These are phyloP conservation scores for Ilyonectria destructans DNA, from an alignment of 2,329 filamentous ascomycete species.

Conservation along the genomic window DNA sequence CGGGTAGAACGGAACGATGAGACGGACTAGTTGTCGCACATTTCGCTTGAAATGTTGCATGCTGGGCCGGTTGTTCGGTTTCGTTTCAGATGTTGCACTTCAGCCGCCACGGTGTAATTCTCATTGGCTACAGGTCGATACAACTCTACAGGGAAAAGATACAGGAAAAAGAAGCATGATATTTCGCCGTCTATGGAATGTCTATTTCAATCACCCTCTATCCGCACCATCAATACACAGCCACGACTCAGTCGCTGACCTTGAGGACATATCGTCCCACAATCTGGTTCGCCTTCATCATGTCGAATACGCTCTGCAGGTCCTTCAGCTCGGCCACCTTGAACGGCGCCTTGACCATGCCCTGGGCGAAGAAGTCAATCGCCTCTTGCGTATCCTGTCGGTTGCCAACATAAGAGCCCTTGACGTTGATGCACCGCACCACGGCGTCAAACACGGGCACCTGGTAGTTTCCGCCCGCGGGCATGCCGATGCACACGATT, in stretches of 20 bases:
- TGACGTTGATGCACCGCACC: conserved; percentile 29
- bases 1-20: background rate
- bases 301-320: conserved; percentile 19
- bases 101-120: too few relatives aligned
- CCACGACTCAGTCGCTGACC: conserved; percentile 17
- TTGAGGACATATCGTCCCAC: conserved; percentile 29
- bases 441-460: conserved; percentile 29
- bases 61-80: too few relatives aligned
- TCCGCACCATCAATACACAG: background rate
- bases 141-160: too few relatives aligned
- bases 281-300: conserved; percentile 28
- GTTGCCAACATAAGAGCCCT: conserved; percentile 29
- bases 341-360: conserved; percentile 26
- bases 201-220: background rate
- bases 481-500: conserved; percentile 28
- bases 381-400: conserved; percentile 25
- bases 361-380: conserved; percentile 23
- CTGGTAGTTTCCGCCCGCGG: conserved; percentile 27
- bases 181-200: conserved; percentile 9
- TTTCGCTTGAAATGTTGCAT: too few relatives aligned
- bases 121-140: too few relatives aligned
- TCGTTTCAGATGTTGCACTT: too few relatives aligned
- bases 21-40: background rate
- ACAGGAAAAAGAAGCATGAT: background rate
- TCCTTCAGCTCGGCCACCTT: conserved; percentile 24